Conservation (phyloP, 176 grass and related monocot genomes). For the Canna indica region DNA sequence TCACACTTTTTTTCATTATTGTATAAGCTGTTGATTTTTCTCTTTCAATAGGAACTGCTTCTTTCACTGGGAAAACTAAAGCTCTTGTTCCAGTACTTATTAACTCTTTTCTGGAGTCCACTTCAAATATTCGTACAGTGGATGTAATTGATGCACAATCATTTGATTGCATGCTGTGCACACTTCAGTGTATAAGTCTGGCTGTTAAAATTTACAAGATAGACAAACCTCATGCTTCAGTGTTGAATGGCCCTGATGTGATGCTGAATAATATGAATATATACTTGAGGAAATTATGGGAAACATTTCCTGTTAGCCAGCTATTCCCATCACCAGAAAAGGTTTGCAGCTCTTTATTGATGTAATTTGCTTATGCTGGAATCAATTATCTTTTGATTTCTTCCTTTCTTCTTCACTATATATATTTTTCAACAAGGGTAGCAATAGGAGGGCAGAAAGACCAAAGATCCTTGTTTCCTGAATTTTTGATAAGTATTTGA, state of each 20-base stretch:
- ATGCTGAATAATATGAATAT: neutral
- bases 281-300: slow-evolving; percentile 9
- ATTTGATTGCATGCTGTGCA: slow-evolving; percentile 15
- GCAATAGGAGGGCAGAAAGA: neutral
- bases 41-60: neutral
- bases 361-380: neutral
- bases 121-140: neutral
- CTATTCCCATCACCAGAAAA: neutral
- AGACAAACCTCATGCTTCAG: neutral
- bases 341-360: neutral
- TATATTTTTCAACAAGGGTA: neutral
- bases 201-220: neutral
- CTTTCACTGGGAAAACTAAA: neutral
- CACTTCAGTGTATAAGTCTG: slow-evolving; percentile 10
- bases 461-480: too few relatives aligned
- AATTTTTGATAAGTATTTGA: too few relatives aligned
- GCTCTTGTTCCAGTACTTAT: slow-evolving; percentile 10
- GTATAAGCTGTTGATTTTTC: neutral
- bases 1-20: neutral
- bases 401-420: neutral
- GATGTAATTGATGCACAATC: slow-evolving; percentile 2
- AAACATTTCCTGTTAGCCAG: slow-evolving; percentile 4
- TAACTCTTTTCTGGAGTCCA: slow-evolving; percentile 4
- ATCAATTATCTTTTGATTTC: too few relatives aligned
- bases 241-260: neutral